Evolutionary conservation across 495 filamentous ascomycete genomes (phyloP).

Genomic region (Endocarpon pusillum): DNA sequence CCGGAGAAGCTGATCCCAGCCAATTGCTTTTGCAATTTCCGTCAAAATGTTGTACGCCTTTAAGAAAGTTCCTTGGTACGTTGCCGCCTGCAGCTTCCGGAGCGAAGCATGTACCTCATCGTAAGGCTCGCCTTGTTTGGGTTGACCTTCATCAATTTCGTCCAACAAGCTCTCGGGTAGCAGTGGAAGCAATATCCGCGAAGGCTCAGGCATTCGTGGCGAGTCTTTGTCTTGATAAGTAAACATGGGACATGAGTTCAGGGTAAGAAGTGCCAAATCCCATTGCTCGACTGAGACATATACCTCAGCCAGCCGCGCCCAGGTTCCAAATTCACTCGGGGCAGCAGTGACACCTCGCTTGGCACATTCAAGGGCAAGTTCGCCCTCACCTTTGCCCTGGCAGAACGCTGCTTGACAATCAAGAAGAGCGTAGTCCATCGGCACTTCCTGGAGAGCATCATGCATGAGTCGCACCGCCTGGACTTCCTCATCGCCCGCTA

Average conservation of each 20-base stretch:
- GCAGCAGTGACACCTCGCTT: constrained; percentile 87
- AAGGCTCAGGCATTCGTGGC: constrained; percentile 81
- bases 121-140: constrained; percentile 45
- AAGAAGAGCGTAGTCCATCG: constrained; percentile 90
- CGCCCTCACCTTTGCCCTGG: constrained; percentile 64
- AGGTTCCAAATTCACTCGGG: constrained; percentile 91
- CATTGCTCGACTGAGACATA: constrained; percentile 87
- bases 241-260: constrained; percentile 99
- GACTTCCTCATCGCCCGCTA: constrained; percentile 91
- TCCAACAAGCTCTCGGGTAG: constrained; percentile 82
- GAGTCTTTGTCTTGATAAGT: constrained; percentile 97
- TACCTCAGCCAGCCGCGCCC: constrained; percentile 83
- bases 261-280: constrained; percentile 78
- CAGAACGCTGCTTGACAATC: constrained; percentile 91
- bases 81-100: constrained; percentile 69
- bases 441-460: constrained; percentile 72
- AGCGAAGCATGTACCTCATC: constrained; percentile 81
- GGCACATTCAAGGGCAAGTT: constrained; percentile 82
- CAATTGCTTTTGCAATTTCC: constrained; percentile 85
- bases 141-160: constrained; percentile 84
- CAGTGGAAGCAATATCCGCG: constrained; percentile 69
- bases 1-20: constrained; percentile 89
- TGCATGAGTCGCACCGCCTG: constrained; percentile 77
- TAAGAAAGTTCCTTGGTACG: constrained; percentile 84
- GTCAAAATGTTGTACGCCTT: constrained; percentile 89